A percentile compares a stretch with the other conserved stretches of the same genome.
These are phyloP conservation scores for Aspergillus bertholletiae DNA, from an alignment of 495 filamentous ascomycete species.

Conservation along the genomic window DNA sequence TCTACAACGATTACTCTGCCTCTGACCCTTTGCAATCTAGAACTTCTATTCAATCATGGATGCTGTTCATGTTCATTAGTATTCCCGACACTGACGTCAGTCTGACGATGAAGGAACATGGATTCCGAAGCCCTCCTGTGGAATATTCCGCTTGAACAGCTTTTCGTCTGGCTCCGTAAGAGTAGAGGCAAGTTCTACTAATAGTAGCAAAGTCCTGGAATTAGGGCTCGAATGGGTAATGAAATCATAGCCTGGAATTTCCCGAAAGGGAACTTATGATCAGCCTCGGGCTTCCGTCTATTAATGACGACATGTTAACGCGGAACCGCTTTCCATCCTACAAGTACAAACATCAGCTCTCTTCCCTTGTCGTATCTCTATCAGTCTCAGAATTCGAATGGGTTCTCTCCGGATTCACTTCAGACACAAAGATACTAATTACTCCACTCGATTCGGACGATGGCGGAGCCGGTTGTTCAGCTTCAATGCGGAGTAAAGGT, in stretches of 20 bases:
- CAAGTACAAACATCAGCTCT: not conserved
- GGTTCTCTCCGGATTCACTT: no score
- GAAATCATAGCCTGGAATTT: no score
- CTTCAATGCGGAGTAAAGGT: slow-evolving; percentile 42
- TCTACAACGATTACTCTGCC: no score
- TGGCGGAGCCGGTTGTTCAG: slow-evolving; percentile 39
- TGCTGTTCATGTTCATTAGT: no score
- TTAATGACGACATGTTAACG: slow-evolving; percentile 9
- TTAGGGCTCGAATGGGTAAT: no score
- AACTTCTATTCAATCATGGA: not conserved
- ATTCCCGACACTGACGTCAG: slow-evolving; percentile 13
- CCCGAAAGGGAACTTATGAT: no score
- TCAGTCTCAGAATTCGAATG: not conserved
- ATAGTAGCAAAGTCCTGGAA: no score
- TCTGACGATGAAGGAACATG: slow-evolving; percentile 6
- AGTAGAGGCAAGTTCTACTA: not conserved
- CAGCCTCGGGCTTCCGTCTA: not conserved
- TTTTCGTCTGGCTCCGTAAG: not conserved
- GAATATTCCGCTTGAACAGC: not conserved
- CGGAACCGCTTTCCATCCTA: not conserved
- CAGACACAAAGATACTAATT: not conserved
- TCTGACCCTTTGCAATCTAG: not conserved
- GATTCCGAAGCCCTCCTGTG: not conserved
- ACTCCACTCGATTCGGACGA: slow-evolving; percentile 4
- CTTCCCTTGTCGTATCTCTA: no score